Evolutionary conservation across 2,329 filamentous ascomycete genomes (phyloP).

Genomic region (Aspergillus felis): DNA sequence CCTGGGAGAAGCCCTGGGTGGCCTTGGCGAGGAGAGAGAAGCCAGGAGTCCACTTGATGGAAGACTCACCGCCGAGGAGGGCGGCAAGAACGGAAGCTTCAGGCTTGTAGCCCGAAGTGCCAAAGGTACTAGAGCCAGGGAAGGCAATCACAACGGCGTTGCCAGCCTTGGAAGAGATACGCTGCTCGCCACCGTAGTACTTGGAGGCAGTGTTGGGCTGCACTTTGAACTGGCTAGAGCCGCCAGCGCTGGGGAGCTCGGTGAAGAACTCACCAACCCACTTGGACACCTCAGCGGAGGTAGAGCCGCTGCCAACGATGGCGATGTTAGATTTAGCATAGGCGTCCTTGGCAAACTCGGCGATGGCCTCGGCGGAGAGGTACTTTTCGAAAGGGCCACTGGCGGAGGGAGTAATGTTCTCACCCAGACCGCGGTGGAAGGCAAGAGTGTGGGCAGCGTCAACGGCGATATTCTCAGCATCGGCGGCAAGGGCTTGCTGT

Average conservation of each 20-base stretch:
- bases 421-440: conserved; percentile 90
- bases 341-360: conserved; percentile 70
- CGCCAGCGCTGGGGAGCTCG: conserved; percentile 53
- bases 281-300: conserved; percentile 70
- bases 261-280: conserved; percentile 95
- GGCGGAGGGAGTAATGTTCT: conserved; percentile 68
- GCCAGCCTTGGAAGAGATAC: conserved; percentile 69
- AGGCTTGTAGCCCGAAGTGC: conserved; percentile 72
- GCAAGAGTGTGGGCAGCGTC: conserved; percentile 82
- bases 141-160: conserved; percentile 89
- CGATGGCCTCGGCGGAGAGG: conserved; percentile 69
- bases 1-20: conserved; percentile 61
- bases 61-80: conserved; percentile 83
- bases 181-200: conserved; percentile 95
- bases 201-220: conserved; percentile 65
- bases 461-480: conserved; percentile 66
- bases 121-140: conserved; percentile 77
- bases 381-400: conserved; percentile 73
- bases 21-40: conserved; percentile 88
- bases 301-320: conserved; percentile 83
- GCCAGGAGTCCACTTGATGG: conserved; percentile 92
- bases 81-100: conserved; percentile 83
- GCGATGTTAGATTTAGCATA: conserved; percentile 91
- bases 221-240: conserved; percentile 49
- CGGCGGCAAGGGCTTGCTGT: conserved; percentile 66